Conservation (phyloP, 768 basidiomycete species). For the Scleroderma bovista region DNA sequence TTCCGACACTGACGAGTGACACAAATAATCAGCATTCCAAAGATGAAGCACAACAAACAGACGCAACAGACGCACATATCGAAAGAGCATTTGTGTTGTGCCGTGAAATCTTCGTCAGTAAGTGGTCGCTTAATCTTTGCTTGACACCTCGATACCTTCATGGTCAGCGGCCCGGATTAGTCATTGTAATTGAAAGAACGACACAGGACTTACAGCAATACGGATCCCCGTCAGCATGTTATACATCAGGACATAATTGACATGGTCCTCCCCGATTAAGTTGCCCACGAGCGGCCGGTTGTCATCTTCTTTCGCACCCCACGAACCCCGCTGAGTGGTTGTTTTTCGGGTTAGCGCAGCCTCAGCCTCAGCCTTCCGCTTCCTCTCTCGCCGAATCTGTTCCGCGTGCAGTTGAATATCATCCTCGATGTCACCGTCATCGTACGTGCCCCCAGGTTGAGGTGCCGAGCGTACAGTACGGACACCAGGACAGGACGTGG, state of each 20-base stretch:
- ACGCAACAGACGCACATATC: conserved; percentile 72
- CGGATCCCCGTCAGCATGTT: conserved; percentile 99
- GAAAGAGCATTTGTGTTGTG: conserved; percentile 92
- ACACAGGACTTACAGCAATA: conserved; percentile 62
- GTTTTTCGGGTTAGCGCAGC: conserved; percentile 42
- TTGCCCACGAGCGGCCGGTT: conserved; percentile 80
- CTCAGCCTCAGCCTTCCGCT: conserved; percentile 64
- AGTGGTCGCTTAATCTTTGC: conserved; percentile 88
- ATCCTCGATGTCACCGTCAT: conserved; percentile 38
- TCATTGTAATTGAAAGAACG: not conserved
- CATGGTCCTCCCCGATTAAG: conserved; percentile 96
- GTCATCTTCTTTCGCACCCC: conserved; percentile 35
- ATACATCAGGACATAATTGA: conserved; percentile 99
- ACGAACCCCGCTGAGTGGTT: conserved; percentile 17
- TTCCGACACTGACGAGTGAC: conserved; percentile 64
- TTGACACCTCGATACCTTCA: conserved; percentile 89
- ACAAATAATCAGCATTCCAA: not conserved
- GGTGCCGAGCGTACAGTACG: conserved; percentile 24
- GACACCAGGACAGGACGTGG: conserved; percentile 49
- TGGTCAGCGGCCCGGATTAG: conserved; percentile 6
- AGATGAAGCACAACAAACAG: not conserved
- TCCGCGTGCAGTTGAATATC: conserved; percentile 88
- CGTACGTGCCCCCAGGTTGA: conserved; percentile 33
- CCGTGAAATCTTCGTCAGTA: conserved; percentile 80
- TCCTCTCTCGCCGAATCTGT: conserved; percentile 77